Percentiles rank a stretch among this genome's conserved stretches.
These are phyloP conservation scores for Psilocybe tampanensis DNA, from an alignment of 768 basidiomycete genomes.

Conservation along the genomic window DNA sequence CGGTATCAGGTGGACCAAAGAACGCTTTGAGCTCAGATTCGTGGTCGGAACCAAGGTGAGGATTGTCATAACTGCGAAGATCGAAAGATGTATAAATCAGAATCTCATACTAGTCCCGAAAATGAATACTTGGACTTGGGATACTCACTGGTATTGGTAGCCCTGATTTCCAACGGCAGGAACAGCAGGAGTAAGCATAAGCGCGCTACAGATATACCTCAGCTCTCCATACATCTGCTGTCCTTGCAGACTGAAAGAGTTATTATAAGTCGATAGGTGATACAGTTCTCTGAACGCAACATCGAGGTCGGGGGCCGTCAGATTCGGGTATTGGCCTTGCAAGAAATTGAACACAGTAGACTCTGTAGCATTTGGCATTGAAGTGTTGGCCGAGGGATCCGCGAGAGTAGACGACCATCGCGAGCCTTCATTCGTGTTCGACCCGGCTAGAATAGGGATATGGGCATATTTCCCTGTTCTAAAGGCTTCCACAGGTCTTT, in stretches of 20 bases:
- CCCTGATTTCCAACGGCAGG: slow-evolving; percentile 15
- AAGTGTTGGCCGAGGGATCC: slow-evolving; percentile 39
- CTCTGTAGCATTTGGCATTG: slow-evolving; percentile 35
- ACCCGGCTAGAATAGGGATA: slow-evolving; percentile 41
- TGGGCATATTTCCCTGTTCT: slow-evolving; percentile 33
- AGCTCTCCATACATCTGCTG: slow-evolving; percentile 49
- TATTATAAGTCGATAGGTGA: slow-evolving; percentile 31
- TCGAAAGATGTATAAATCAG: too few relatives aligned
- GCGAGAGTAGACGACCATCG: slow-evolving; percentile 35
- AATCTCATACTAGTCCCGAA: too few relatives aligned
- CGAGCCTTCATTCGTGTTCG: slow-evolving; percentile 45
- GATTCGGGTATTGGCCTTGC: slow-evolving; percentile 35
- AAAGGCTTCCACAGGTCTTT: slow-evolving; percentile 40
- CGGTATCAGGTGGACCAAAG: slow-evolving; percentile 27
- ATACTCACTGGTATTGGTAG: slow-evolving; percentile 40
- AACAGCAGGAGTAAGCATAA: slow-evolving; percentile 31
- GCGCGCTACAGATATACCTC: slow-evolving; percentile 43
- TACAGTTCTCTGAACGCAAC: slow-evolving; percentile 29
- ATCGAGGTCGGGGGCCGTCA: slow-evolving; percentile 29
- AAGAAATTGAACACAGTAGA: slow-evolving; percentile 42
- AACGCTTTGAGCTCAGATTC: slow-evolving; percentile 39
- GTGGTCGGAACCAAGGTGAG: slow-evolving; percentile 39
- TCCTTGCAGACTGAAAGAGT: slow-evolving; percentile 37
- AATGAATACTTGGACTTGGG: too few relatives aligned
- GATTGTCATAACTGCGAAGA: slow-evolving; percentile 40